A percentile compares a stretch with the other conserved stretches of the same genome.
Conservation (phyloP, 345 rosid species). For the Punica granatum region DNA sequence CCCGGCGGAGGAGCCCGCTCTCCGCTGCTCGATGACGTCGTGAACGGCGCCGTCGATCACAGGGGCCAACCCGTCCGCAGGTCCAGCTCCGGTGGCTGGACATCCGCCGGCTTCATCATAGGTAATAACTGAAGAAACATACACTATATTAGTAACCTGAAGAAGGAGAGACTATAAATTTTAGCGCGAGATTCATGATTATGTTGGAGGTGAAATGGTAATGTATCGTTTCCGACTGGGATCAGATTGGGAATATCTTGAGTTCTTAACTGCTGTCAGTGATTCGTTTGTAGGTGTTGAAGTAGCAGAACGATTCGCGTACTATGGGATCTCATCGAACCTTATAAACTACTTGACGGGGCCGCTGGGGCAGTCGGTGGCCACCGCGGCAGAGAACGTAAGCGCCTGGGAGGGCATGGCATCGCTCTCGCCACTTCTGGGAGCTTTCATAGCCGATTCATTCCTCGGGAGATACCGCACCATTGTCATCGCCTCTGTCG, state of each 20-base stretch:
- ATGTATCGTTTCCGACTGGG: neutral
- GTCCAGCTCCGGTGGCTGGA: conserved; percentile 37
- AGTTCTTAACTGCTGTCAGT: too few species aligned
- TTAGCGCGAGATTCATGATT: too few species aligned
- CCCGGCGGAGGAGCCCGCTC: conserved; percentile 22
- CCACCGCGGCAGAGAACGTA: conserved; percentile 50
- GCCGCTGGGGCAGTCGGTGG: conserved; percentile 53
- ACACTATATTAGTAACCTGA: neutral
- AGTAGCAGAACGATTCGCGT: conserved; percentile 48
- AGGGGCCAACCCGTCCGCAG: conserved; percentile 18
- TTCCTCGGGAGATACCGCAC: conserved; percentile 61
- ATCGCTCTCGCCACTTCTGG: conserved; percentile 45
- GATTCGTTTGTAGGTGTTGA: conserved; percentile 24
- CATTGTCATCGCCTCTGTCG: conserved; percentile 34
- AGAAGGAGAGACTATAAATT: neutral
- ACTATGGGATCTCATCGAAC: conserved; percentile 36
- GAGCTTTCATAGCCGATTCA: conserved; percentile 62
- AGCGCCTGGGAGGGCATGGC: conserved; percentile 52
- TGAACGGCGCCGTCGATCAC: conserved; percentile 25
- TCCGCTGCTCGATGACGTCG: conserved; percentile 5
- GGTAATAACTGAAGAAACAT: conserved; percentile 13
- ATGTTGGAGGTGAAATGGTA: neutral
- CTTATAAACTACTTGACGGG: conserved; percentile 57
- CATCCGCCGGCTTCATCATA: conserved; percentile 34
- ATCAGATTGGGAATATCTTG: neutral